Conservation (phyloP, 352 stramenopile species). For the Thalassiosira livingstoniorum region DNA sequence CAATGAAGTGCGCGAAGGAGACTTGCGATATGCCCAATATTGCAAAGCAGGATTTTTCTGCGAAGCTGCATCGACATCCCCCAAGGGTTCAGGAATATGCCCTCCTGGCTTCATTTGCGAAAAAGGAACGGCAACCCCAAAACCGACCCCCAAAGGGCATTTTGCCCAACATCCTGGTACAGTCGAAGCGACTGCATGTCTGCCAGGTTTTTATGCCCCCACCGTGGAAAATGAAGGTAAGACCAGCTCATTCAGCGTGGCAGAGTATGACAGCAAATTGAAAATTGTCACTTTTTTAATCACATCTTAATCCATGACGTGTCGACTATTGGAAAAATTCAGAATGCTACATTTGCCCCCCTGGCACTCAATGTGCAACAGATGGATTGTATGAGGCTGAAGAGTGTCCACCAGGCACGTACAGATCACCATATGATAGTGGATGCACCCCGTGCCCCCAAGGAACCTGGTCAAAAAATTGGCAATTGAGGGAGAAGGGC, state of each 20-base stretch:
- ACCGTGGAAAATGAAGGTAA: slow-evolving; percentile 95
- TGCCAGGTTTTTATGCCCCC: slow-evolving; percentile 94
- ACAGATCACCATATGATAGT: slow-evolving; percentile 90
- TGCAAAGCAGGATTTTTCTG: slow-evolving; percentile 96
- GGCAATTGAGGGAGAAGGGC: slow-evolving; percentile 92
- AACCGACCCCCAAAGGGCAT: slow-evolving; percentile 91
- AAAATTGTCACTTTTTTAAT: too few species aligned
- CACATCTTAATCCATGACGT: too few species aligned
- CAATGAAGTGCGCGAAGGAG: slow-evolving; percentile 88
- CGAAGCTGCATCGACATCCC: slow-evolving; percentile 90
- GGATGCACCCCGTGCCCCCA: slow-evolving; percentile 62
- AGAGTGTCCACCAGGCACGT: slow-evolving; percentile 93
- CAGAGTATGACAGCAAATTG: too few species aligned
- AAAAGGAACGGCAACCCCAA: slow-evolving; percentile 91
- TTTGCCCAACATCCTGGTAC: slow-evolving; percentile 93
- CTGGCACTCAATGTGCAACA: slow-evolving; percentile 57
- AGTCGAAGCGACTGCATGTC: slow-evolving; percentile 90
- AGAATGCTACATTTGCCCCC: slow-evolving; percentile 84
- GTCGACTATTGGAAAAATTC: too few species aligned
- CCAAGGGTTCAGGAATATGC: slow-evolving; percentile 93
- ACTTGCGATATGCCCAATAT: slow-evolving; percentile 92
- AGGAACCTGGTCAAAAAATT: slow-evolving; percentile 98
- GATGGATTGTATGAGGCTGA: slow-evolving; percentile 80
- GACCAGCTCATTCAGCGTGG: too few species aligned
- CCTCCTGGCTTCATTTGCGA: slow-evolving; percentile 94